These are phyloP conservation scores for Myochromella boudieri DNA, from an alignment of 768 basidiomycete genomes.

Conservation along the genomic window DNA sequence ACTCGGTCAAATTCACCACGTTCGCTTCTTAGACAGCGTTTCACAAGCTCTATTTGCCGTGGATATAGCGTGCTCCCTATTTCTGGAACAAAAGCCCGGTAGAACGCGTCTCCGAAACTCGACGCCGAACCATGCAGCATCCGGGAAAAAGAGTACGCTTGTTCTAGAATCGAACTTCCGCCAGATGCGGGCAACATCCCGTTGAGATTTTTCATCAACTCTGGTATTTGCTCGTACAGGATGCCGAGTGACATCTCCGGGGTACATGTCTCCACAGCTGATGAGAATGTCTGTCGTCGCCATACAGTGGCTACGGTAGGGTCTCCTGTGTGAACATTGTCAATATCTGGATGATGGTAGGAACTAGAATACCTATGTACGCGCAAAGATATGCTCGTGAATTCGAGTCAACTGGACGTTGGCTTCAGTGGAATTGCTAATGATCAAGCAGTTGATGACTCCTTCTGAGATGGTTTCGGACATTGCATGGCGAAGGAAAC, in stretches of 20 bases:
- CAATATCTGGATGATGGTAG: not conserved
- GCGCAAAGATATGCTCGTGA: slow-evolving; percentile 84
- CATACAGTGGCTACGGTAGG: slow-evolving; percentile 88
- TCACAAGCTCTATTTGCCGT: slow-evolving; percentile 80
- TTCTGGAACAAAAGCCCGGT: slow-evolving; percentile 85
- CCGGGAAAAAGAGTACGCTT: slow-evolving; percentile 78
- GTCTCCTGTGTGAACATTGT: slow-evolving; percentile 50
- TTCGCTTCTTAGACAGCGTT: slow-evolving; percentile 78
- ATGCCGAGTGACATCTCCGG: slow-evolving; percentile 68
- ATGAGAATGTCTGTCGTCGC: slow-evolving; percentile 88
- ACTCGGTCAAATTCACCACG: slow-evolving; percentile 71
- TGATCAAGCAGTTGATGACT: slow-evolving; percentile 81
- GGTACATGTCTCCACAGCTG: slow-evolving; percentile 77
- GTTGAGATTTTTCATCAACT: slow-evolving; percentile 55
- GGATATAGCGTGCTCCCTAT: slow-evolving; percentile 73
- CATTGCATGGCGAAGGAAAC: slow-evolving; percentile 77
- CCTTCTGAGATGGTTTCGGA: slow-evolving; percentile 76
- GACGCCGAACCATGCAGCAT: slow-evolving; percentile 79
- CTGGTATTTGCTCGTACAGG: slow-evolving; percentile 70
- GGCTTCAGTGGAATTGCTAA: slow-evolving; percentile 83
- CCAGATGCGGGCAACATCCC: slow-evolving; percentile 41
- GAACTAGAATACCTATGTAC: slow-evolving; percentile 42
- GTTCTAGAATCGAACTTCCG: slow-evolving; percentile 61
- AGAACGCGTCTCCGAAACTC: slow-evolving; percentile 70
- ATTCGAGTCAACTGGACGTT: slow-evolving; percentile 84